Evolutionary conservation across 1,284 basidiomycete species (phyloP).

Genomic region (Xerocomus nothofagi): DNA sequence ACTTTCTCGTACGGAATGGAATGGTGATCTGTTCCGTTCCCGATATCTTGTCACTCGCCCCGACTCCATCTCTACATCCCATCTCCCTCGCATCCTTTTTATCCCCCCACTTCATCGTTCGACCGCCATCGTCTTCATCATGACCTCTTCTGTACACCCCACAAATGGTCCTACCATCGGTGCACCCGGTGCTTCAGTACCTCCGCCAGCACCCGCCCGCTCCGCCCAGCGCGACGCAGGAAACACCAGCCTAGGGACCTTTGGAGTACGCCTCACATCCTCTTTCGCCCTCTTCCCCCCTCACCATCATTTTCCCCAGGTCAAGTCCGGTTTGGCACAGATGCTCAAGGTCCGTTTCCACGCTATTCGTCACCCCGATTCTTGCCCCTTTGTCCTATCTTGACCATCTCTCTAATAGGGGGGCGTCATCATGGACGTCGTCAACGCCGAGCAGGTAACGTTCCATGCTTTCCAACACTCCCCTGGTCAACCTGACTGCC

Average conservation of each 20-base stretch:
- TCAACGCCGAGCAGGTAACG: constrained; percentile 76
- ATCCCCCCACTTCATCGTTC: too few relatives aligned
- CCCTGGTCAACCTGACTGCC: constrained; percentile 1
- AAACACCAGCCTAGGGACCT: constrained; percentile 75
- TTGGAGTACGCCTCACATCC: constrained; percentile 55
- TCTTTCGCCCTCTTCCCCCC: background rate
- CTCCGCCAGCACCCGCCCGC: constrained; percentile 50
- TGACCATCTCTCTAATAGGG: constrained; percentile 47
- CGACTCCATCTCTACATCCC: background rate
- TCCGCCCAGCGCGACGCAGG: constrained; percentile 57
- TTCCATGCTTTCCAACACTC: background rate
- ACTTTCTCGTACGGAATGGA: constrained; percentile 3
- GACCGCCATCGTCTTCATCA: background rate
- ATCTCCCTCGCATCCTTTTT: background rate
- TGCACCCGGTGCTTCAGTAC: background rate
- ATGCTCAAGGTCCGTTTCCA: constrained; percentile 78
- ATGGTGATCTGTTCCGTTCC: constrained; percentile 10
- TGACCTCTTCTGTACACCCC: constrained; percentile 12
- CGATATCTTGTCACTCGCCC: constrained; percentile 1
- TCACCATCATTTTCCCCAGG: constrained; percentile 42
- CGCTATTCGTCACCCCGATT: too few relatives aligned
- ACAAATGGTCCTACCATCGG: constrained; percentile 1
- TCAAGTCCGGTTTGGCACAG: constrained; percentile 93
- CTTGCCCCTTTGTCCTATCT: background rate
- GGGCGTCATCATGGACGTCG: constrained; percentile 93